Base-by-base conservation (phyloP, 768 basidiomycete genomes). In the Trametes cubensis region DNA sequence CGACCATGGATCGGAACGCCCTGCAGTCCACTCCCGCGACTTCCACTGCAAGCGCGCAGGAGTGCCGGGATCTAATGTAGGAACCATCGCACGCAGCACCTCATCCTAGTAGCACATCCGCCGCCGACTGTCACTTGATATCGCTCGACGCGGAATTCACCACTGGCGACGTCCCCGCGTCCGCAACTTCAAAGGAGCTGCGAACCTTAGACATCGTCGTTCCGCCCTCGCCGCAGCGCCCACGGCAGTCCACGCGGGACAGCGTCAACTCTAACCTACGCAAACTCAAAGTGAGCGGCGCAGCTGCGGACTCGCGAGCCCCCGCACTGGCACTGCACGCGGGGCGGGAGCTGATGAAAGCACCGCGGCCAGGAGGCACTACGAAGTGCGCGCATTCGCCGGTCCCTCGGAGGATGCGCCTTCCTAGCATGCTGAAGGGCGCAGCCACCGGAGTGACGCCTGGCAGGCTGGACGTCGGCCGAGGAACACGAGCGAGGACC, bases 141-240 rank as follows among this genome's bases (percentile, higher is more conserved):
- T 34, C 34, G 34, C 25, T 14, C 47, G 23, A 23, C 21, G 28
- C 47, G 28, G 11, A 34, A 34, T 7, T 34, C 11, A 11, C 34
- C 34, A 6, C 34, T 34, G 10, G 34, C 10, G 34, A 34, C 34
- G 34, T 34, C 34, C 34, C 34, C 34, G 34, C 34, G 34, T 34
- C 34, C 34, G 34, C 34, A 34, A 4, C 4, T 34, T 34, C 34
- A 10, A 10, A 34, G 34, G 34, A 7, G 6, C 11, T 10, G 6
- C 2, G 30, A 47, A 58, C 21, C 48, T 41, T 50, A 41, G 1
- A 8, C 38, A n/a, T n/a, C 21, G 10, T 44, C 47, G 56, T 20
- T 48, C 56, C 57, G 57, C 39, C 47, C 21, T 42, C 23, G 40
- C 39, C 57, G 57, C 57, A 58, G 48, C 57, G 57, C 57, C 48